Evolutionary conservation across 2,329 filamentous ascomycete genomes (phyloP).

Genomic region (Onygena corvina): DNA sequence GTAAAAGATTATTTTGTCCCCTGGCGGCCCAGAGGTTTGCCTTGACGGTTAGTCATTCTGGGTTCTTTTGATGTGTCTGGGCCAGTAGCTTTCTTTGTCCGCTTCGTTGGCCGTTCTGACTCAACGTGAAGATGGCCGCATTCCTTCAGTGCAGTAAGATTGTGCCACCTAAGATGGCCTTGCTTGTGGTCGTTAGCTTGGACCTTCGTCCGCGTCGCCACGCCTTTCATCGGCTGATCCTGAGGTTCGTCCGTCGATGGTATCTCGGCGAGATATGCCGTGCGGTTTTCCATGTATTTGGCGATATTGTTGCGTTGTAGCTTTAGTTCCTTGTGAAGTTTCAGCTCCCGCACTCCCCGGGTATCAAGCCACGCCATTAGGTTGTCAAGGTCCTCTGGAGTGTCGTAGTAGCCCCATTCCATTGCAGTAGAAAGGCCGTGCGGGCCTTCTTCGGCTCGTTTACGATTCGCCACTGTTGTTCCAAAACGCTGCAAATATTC

Average conservation of each 20-base stretch:
- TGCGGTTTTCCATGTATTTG: slow-evolving; percentile 68
- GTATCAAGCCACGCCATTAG: slow-evolving; percentile 82
- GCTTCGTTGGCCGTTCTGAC: slow-evolving; percentile 41
- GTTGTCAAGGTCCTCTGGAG: slow-evolving; percentile 62
- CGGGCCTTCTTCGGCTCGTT: slow-evolving; percentile 76
- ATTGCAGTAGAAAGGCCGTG: slow-evolving; percentile 44
- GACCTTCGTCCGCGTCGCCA: slow-evolving; percentile 53
- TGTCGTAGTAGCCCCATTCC: slow-evolving; percentile 88
- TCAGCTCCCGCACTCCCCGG: slow-evolving; percentile 73
- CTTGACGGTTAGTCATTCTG: slow-evolving; percentile 36
- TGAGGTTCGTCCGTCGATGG: slow-evolving; percentile 37
- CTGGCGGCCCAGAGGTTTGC: slow-evolving; percentile 41
- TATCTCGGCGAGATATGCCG: slow-evolving; percentile 53
- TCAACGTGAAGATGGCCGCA: slow-evolving; percentile 51
- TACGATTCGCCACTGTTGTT: slow-evolving; percentile 75
- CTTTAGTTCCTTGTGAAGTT: slow-evolving; percentile 74
- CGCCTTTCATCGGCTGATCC: slow-evolving; percentile 40
- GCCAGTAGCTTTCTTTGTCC: slow-evolving; percentile 34
- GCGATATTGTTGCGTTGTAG: slow-evolving; percentile 63
- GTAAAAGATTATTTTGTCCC: slow-evolving; percentile 25
- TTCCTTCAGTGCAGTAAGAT: slow-evolving; percentile 47
- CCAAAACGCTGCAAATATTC: slow-evolving; percentile 67
- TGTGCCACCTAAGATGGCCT: slow-evolving; percentile 51
- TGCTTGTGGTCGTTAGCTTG: slow-evolving; percentile 43
- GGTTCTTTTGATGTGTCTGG: slow-evolving; percentile 28